Conservation (phyloP, 306 rosid species). For the Cicer judaicum region DNA sequence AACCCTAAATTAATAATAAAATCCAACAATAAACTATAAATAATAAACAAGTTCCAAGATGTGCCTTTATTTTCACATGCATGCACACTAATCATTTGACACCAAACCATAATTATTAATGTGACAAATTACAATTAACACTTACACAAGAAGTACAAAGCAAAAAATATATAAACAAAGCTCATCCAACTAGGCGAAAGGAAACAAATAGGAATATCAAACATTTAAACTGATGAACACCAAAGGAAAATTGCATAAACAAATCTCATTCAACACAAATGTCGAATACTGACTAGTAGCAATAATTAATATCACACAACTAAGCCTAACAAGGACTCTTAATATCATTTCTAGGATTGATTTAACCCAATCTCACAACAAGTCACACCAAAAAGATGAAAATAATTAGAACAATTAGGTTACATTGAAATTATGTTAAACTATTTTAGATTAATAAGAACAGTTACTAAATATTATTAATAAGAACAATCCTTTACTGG, state of each 20-base stretch:
- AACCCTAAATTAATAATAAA: constrained; percentile 58
- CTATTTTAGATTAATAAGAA: no score
- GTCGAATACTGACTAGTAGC: background rate
- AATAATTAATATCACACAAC: no score
- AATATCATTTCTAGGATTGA: no score
- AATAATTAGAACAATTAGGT: background rate
- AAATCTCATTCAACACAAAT: no score
- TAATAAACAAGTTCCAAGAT: background rate
- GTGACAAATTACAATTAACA: background rate
- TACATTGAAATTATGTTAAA: no score
- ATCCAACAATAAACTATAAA: no score
- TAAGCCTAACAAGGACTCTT: no score
- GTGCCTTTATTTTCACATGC: background rate
- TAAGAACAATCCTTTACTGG: no score
- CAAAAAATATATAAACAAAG: background rate
- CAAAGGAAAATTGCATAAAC: no score
- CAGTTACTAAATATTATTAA: no score
- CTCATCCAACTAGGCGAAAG: background rate
- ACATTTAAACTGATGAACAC: background rate
- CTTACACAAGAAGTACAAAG: background rate
- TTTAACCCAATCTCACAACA: background rate
- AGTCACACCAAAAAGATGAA: constrained; percentile 1
- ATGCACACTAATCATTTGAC: background rate
- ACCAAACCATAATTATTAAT: background rate
- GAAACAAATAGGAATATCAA: background rate